These are phyloP conservation scores for Kregervanrija pseudodelftensis DNA, from an alignment of 805 yeast genomes.

Conservation along the genomic window DNA sequence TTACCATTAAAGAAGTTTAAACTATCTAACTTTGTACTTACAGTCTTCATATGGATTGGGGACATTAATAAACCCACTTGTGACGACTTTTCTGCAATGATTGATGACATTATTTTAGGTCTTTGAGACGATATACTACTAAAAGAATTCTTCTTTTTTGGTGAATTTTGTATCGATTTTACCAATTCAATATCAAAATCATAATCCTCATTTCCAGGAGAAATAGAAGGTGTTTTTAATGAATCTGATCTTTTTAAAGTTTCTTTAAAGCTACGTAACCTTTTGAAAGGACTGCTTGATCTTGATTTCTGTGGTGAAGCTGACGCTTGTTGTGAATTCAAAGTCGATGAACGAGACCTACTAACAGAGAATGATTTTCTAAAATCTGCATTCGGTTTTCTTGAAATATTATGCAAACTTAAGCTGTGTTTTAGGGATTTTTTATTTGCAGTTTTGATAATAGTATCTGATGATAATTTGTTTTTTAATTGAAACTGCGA, in stretches of 20 bases:
- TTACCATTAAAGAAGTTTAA: too few species aligned
- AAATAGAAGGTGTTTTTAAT: background rate
- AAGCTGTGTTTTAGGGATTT: background rate
- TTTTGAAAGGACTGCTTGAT: conserved; percentile 23
- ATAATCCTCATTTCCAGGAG: conserved; percentile 3
- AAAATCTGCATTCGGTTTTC: background rate
- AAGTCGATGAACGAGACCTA: background rate
- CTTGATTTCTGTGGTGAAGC: conserved; percentile 2
- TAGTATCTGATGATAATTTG: too few species aligned
- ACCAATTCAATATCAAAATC: conserved; percentile 22
- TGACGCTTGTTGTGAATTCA: background rate
- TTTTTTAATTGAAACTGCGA: background rate
- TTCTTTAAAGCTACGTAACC: conserved; percentile 20
- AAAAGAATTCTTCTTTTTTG: conserved; percentile 10
- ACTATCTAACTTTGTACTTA: too few species aligned
- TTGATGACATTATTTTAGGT: conserved; percentile 14
- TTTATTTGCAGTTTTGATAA: too few species aligned
- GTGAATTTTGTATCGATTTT: conserved; percentile 22
- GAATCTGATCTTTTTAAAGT: conserved; percentile 1
- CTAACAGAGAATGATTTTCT: background rate
- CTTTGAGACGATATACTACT: background rate
- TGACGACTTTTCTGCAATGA: conserved; percentile 1
- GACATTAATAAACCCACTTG: too few species aligned
- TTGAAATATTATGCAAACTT: background rate
- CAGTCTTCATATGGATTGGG: too few species aligned